Conservation (phyloP, 148 eudicot genomes). For the Fagopyrum esculentum region DNA sequence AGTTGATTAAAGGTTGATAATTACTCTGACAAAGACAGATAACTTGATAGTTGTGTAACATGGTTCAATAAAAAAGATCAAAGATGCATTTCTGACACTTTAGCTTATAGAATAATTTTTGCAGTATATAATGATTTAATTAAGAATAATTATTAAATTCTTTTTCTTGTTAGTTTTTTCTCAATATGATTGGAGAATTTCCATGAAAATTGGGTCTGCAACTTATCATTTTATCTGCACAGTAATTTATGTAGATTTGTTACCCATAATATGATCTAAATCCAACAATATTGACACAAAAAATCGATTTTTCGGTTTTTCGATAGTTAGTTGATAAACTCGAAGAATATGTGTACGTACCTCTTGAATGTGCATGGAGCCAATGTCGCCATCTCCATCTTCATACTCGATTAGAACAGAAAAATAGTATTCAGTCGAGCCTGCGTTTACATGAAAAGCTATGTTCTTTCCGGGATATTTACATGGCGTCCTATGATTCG, state of each 20-base stretch:
- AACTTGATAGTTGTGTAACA: neutral
- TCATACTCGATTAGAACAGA: constrained; percentile 79
- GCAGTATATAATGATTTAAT: neutral
- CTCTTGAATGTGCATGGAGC: constrained; percentile 90
- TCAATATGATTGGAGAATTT: neutral
- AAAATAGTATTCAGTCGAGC: constrained; percentile 81
- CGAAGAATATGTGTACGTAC: constrained; percentile 23
- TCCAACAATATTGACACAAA: neutral
- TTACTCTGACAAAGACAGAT: constrained; percentile 2
- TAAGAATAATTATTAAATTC: neutral
- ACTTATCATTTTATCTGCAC: neutral
- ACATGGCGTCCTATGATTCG: constrained; percentile 64
- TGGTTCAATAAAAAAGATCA: neutral
- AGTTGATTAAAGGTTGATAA: neutral
- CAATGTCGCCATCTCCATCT: constrained; percentile 91
- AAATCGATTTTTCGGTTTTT: neutral
- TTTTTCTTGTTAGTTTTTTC: constrained; percentile 1
- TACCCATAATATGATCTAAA: too few relatives aligned
- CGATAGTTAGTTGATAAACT: too few relatives aligned
- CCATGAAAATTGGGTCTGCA: neutral
- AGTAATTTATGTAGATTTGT: neutral
- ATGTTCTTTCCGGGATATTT: constrained; percentile 75
- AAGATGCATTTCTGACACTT: neutral
- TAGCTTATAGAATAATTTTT: neutral
- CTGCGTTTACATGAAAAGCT: constrained; percentile 85